Conservation (phyloP, 805 yeast genomes). For the Komagataella ulmi region DNA sequence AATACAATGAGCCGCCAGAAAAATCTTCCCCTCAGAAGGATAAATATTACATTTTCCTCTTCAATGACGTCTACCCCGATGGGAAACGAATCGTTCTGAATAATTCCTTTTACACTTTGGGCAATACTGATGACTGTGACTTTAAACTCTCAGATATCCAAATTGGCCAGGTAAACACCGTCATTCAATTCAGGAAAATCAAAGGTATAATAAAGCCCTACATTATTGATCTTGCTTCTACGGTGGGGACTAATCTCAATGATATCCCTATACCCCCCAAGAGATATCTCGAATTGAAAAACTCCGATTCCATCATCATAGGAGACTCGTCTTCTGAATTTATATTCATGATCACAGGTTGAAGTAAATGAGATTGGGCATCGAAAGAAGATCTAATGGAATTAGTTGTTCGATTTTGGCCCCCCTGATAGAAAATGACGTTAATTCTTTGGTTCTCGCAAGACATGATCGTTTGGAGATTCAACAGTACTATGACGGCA, state of each 20-base stretch:
- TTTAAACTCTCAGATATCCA: slow-evolving; percentile 9
- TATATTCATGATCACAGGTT: slow-evolving; percentile 8
- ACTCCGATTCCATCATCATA: slow-evolving; percentile 12
- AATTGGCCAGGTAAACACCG: slow-evolving; percentile 16
- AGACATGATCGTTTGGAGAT: neutral
- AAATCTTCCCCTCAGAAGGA: neutral
- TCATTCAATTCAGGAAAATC: slow-evolving; percentile 12
- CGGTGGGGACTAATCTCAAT: slow-evolving; percentile 17
- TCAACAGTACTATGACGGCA: neutral
- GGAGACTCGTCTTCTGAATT: slow-evolving; percentile 14
- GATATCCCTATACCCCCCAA: slow-evolving; percentile 12
- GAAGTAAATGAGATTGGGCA: neutral
- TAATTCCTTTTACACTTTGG: slow-evolving; percentile 14
- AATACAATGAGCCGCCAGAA: slow-evolving; percentile 18
- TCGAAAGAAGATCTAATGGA: neutral
- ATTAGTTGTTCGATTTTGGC: neutral
- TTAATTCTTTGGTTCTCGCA: neutral
- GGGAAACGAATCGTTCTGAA: slow-evolving; percentile 8
- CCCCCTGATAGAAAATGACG: neutral
- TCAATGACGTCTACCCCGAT: slow-evolving; percentile 2
- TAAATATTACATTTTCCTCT: slow-evolving; percentile 8
- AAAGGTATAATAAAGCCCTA: slow-evolving; percentile 4
- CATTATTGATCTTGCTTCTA: slow-evolving; percentile 15
- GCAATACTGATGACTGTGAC: slow-evolving; percentile 9
- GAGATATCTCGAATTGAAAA: slow-evolving; percentile 12